These are phyloP conservation scores for Pholiota conissans DNA, from an alignment of 768 basidiomycete species.

Conservation along the genomic window DNA sequence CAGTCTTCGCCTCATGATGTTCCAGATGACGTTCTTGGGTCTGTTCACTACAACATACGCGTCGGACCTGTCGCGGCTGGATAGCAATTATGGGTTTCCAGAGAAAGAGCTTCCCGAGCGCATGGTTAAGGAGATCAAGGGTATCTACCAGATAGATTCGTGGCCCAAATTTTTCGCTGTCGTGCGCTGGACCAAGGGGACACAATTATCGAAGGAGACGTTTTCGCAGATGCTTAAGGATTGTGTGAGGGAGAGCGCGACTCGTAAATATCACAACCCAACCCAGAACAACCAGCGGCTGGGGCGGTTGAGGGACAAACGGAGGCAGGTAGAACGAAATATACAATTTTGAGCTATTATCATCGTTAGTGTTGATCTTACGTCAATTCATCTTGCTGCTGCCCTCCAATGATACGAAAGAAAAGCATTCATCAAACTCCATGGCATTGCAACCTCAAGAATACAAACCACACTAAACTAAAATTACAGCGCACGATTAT, in stretches of 20 bases:
- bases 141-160: neutral
- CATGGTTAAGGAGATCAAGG: neutral
- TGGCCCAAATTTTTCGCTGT: neutral
- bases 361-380: too few relatives aligned
- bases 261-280: conserved; percentile 4
- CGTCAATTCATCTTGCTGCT: too few relatives aligned
- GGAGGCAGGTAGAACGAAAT: neutral
- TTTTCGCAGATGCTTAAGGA: neutral
- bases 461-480: too few relatives aligned
- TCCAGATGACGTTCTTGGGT: neutral
- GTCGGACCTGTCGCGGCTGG: neutral
- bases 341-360: too few relatives aligned
- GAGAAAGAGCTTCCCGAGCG: neutral
- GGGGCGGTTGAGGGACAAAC: neutral
- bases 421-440: too few relatives aligned
- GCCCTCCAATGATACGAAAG: too few relatives aligned
- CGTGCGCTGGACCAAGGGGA: neutral
- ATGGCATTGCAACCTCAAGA: too few relatives aligned
- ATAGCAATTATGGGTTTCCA: neutral
- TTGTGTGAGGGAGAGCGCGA: neutral
- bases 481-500: too few relatives aligned
- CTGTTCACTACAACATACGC: neutral
- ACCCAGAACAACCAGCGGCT: neutral
- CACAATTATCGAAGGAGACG: neutral
- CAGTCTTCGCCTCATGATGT: neutral